phyloP scores from a whole-genome alignment of 352 stramenopile species.

The Poterioochromonas sp. region DNA sequence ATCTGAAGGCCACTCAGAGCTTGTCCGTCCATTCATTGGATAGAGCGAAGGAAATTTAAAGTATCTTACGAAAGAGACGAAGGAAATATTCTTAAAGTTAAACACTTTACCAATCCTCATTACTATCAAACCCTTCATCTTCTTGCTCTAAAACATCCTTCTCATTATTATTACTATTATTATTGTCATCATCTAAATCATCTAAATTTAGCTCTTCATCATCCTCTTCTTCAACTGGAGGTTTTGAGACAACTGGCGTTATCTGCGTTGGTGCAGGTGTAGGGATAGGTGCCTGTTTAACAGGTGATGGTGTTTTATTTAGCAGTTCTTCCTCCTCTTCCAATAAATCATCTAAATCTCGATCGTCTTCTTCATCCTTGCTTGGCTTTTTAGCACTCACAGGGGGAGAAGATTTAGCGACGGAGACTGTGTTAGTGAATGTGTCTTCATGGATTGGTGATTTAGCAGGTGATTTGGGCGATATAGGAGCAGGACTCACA shows the following conservation, averaged over 20 bases:
- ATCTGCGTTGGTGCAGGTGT: background rate
- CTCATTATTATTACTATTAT: background rate
- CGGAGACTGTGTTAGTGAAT: background rate
- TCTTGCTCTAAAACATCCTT: background rate
- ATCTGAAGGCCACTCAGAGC: too few relatives aligned
- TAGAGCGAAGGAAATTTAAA: too few relatives aligned
- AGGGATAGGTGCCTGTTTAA: background rate
- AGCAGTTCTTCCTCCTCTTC: slow-evolving; percentile 5
- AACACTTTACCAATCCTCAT: slow-evolving; percentile 18
- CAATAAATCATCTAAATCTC: slow-evolving; percentile 1
- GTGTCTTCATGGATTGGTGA: too few relatives aligned
- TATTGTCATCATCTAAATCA: background rate
- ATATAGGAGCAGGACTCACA: background rate
- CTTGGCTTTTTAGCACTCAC: background rate
- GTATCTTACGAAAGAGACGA: too few relatives aligned
- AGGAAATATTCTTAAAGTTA: background rate
- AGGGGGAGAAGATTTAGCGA: too few relatives aligned
- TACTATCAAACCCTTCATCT: background rate
- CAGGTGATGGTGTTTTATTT: background rate
- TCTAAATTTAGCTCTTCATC: background rate
- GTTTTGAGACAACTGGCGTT: background rate
- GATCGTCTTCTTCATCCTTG: background rate
- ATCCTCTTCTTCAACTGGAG: background rate
- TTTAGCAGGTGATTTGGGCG: background rate
- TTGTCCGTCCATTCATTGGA: too few relatives aligned